These are phyloP conservation scores for Fraxinus quadrangulata DNA, from an alignment of 257 asterid genomes.

Conservation along the genomic window DNA sequence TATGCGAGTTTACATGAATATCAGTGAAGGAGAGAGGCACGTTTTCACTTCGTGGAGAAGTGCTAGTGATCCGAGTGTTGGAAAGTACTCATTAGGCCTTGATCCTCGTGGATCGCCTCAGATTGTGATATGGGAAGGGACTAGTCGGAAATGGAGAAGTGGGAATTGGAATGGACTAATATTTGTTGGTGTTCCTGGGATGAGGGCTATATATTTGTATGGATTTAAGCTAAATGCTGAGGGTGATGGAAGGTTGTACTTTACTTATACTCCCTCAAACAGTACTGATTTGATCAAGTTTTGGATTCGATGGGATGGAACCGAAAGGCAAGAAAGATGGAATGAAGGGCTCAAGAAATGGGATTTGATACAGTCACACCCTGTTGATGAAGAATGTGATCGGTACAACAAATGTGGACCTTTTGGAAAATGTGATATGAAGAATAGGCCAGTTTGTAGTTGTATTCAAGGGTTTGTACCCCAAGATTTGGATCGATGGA, in stretches of 20 bases:
- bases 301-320: constrained; percentile 46
- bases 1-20: constrained; percentile 45
- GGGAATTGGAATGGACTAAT: constrained; percentile 61
- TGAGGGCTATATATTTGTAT: constrained; percentile 30
- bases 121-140: constrained; percentile 74
- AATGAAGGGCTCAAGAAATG: constrained; percentile 30
- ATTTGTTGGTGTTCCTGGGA: constrained; percentile 52
- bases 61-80: constrained; percentile 60
- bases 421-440: constrained; percentile 47
- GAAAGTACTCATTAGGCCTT: constrained; percentile 61
- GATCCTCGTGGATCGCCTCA: constrained; percentile 77
- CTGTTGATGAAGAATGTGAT: constrained; percentile 47
- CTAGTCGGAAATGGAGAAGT: constrained; percentile 66
- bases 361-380: constrained; percentile 49
- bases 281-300: constrained; percentile 42
- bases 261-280: constrained; percentile 39
- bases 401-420: constrained; percentile 61
- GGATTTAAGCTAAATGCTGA: constrained; percentile 52
- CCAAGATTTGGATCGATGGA: constrained; percentile 46
- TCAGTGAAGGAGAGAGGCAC: constrained; percentile 31
- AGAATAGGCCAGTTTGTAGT: constrained; percentile 32
- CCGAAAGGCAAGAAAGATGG: constrained; percentile 53
- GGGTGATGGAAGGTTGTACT: constrained; percentile 26
- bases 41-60: constrained; percentile 61
- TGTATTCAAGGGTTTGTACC: constrained; percentile 67